phyloP scores from a whole-genome alignment of 768 basidiomycete genomes.

The Boletellus emodensis region DNA sequence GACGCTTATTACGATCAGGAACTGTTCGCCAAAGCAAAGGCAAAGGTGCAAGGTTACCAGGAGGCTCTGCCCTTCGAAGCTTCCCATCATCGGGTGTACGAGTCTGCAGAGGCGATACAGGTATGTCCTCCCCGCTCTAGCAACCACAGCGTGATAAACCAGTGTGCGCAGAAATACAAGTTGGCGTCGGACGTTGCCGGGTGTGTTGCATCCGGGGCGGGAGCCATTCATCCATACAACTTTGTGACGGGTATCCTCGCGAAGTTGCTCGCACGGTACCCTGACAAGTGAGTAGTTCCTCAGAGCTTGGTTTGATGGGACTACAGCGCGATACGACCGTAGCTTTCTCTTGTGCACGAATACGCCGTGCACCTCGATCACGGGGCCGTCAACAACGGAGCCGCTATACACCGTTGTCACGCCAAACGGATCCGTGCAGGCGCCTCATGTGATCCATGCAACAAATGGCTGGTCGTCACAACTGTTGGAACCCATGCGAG shows the following conservation, averaged over 20 bases:
- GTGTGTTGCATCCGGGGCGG: conserved; percentile 51
- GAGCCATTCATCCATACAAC: conserved; percentile 66
- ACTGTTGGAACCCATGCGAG: conserved; percentile 58
- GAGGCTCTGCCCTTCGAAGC: conserved; percentile 50
- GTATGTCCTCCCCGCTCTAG: conserved; percentile 12
- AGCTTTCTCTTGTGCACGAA: conserved; percentile 59
- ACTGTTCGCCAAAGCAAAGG: conserved; percentile 41
- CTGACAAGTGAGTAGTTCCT: conserved; percentile 39
- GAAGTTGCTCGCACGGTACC: conserved; percentile 45
- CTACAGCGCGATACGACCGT: neutral
- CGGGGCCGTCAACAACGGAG: conserved; percentile 21
- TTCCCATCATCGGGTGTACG: conserved; percentile 28
- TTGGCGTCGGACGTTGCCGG: conserved; percentile 45
- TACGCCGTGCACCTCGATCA: conserved; percentile 58
- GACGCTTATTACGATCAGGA: conserved; percentile 50
- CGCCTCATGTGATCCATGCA: conserved; percentile 72
- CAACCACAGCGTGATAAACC: neutral
- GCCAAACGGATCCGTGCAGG: conserved; percentile 50
- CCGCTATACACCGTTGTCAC: conserved; percentile 55
- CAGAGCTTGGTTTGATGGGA: neutral
- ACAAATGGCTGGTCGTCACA: conserved; percentile 83
- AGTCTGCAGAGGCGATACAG: conserved; percentile 31
- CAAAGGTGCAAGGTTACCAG: conserved; percentile 41
- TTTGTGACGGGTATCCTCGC: conserved; percentile 60
- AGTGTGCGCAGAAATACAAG: conserved; percentile 39